These are phyloP conservation scores for Elongisporangium undulatum DNA, from an alignment of 352 stramenopile species.

Conservation along the genomic window DNA sequence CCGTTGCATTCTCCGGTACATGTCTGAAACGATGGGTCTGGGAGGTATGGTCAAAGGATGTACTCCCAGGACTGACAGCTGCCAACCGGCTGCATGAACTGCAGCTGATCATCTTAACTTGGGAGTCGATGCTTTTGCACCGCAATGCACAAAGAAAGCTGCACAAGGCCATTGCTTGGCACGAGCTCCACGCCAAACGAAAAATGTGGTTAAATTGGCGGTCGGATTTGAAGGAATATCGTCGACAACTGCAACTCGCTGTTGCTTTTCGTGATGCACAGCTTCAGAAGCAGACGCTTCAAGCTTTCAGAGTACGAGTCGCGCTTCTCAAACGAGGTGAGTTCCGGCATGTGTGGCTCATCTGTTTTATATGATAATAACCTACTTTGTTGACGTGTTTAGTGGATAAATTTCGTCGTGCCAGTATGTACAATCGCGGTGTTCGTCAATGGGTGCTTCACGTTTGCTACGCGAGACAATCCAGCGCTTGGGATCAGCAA, in stretches of 20 bases:
- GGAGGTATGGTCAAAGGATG: slow-evolving; percentile 4
- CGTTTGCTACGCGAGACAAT: slow-evolving; percentile 7
- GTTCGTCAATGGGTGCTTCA: slow-evolving; percentile 10
- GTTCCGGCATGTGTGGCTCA: background rate
- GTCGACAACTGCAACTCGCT: background rate
- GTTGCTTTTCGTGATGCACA: background rate
- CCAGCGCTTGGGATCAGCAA: background rate
- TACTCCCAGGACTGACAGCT: slow-evolving; percentile 1
- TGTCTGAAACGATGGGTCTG: slow-evolving; percentile 5
- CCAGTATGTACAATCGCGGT: background rate
- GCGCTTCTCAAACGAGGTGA: slow-evolving; percentile 10
- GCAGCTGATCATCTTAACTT: slow-evolving; percentile 2
- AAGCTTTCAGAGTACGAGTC: background rate
- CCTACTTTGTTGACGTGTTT: background rate
- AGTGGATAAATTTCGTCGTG: slow-evolving; percentile 6
- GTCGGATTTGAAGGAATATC: background rate
- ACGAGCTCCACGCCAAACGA: background rate
- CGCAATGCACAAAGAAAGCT: background rate
- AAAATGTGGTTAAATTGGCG: background rate
- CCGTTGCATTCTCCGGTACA: background rate
- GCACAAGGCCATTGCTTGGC: background rate
- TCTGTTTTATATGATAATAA: background rate
- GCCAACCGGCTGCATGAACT: slow-evolving; percentile 9
- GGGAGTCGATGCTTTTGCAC: slow-evolving; percentile 3
- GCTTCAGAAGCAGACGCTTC: slow-evolving; percentile 1